Conservation (phyloP, 2,329 filamentous ascomycete genomes). For the Neopestalotiopsis clavispora region DNA sequence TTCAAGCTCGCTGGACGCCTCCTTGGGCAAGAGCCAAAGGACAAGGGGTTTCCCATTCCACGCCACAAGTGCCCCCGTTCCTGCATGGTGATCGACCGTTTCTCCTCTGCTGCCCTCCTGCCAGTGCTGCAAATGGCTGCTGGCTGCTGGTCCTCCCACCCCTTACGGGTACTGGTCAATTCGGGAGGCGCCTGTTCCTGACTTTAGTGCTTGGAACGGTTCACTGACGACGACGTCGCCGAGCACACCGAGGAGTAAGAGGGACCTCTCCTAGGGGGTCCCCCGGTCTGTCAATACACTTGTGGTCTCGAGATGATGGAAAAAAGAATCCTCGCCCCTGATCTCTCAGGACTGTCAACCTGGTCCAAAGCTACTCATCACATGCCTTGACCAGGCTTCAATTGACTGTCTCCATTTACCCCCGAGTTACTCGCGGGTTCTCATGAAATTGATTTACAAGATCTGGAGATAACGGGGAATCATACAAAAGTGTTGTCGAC, state of each 20-base stretch:
- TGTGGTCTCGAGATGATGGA: conserved; percentile 10
- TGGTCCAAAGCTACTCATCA: background rate
- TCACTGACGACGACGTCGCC: background rate
- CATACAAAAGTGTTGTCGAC: too few relatives aligned
- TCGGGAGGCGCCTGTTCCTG: background rate
- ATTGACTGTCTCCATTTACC: too few relatives aligned
- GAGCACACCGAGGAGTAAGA: background rate
- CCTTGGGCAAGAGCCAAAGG: background rate
- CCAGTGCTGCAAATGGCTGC: too few relatives aligned
- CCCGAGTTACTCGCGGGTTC: too few relatives aligned
- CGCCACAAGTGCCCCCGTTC: background rate
- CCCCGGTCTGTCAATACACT: conserved; percentile 11
- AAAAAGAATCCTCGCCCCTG: conserved; percentile 1
- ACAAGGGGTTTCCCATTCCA: background rate
- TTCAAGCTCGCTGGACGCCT: background rate
- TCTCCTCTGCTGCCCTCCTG: background rate
- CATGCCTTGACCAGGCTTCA: too few relatives aligned
- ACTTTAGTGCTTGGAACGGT: background rate
- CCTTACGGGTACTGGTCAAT: background rate
- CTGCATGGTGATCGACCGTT: conserved; percentile 14
- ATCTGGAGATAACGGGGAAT: too few relatives aligned
- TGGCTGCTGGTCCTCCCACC: too few relatives aligned
- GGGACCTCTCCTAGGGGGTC: background rate
- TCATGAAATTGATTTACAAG: too few relatives aligned
- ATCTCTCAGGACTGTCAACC: background rate